Conservation (phyloP, 345 rosid genomes). For the Citropsis articulata region DNA sequence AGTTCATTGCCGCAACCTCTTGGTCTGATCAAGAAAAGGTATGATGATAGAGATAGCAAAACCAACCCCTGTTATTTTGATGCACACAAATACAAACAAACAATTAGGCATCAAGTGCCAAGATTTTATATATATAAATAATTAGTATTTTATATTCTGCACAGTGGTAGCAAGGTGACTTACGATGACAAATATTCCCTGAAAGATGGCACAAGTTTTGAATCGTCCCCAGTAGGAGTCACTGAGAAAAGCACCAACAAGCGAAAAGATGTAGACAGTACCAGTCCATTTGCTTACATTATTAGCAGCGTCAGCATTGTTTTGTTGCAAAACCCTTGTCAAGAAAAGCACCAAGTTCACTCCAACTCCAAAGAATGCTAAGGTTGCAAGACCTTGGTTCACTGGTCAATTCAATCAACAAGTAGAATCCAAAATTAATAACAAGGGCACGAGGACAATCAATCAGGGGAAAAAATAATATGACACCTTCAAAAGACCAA, state of each 20-base stretch:
- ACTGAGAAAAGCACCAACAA: constrained; percentile 94
- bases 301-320: constrained; percentile 96
- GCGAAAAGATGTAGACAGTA: constrained; percentile 96
- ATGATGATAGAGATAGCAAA: constrained; percentile 67
- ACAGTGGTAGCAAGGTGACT: constrained; percentile 19
- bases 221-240: constrained; percentile 99
- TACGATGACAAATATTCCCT: constrained; percentile 88
- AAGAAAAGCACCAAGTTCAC: constrained; percentile 93
- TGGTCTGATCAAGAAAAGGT: constrained; percentile 76
- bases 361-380: constrained; percentile 98
- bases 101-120: background rate
- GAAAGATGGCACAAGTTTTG: constrained; percentile 98
- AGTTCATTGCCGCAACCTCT: constrained; percentile 70
- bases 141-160: background rate
- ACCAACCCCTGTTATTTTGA: constrained; percentile 61
- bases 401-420: constrained; percentile 36
- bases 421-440: background rate
- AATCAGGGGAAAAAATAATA: background rate
- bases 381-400: constrained; percentile 95
- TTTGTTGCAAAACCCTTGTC: constrained; percentile 87
- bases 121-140: background rate
- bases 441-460: background rate
- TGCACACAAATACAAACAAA: background rate
- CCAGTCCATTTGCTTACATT: constrained; percentile 99
- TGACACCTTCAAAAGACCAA: background rate